These are phyloP conservation scores for Acorus calamus DNA, from an alignment of 106 monocot species.

Conservation along the genomic window DNA sequence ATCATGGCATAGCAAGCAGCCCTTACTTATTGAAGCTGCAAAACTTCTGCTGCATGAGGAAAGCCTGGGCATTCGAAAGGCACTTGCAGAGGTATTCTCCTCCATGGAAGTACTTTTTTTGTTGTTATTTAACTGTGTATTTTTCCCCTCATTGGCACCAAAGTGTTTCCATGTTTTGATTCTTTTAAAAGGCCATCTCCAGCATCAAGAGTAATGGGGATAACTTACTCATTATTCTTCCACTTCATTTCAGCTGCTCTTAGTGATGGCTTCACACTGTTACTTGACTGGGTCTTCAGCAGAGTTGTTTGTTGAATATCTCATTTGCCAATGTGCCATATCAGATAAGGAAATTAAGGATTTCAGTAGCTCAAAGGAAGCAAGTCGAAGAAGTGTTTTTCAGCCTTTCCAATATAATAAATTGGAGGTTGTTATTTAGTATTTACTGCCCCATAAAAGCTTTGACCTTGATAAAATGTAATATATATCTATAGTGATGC, in stretches of 20 bases:
- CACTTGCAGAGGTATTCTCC: constrained; percentile 74
- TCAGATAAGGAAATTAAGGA: constrained; percentile 49
- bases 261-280: constrained; percentile 98
- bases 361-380: constrained; percentile 38
- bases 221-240: too few relatives aligned
- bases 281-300: constrained; percentile 61
- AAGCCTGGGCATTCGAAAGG: constrained; percentile 51
- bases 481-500: too few relatives aligned
- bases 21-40: constrained; percentile 60
- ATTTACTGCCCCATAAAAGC: too few relatives aligned
- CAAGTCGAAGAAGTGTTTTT: constrained; percentile 26
- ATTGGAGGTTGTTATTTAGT: constrained; percentile 30
- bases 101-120: too few relatives aligned
- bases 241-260: constrained; percentile 48
- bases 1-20: constrained; percentile 66
- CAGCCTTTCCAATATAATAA: constrained; percentile 62
- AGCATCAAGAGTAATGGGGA: too few relatives aligned
- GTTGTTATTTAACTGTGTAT: too few relatives aligned
- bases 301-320: constrained; percentile 73
- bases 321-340: constrained; percentile 74
- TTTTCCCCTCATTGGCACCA: too few relatives aligned
- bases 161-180: too few relatives aligned
- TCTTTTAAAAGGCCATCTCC: too few relatives aligned
- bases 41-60: constrained; percentile 64
- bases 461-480: too few relatives aligned